Evolutionary conservation across 345 rosid species (phyloP), one percentile per base, ranked within the genome.

Genomic region (Lepidium aucheri): DNA sequence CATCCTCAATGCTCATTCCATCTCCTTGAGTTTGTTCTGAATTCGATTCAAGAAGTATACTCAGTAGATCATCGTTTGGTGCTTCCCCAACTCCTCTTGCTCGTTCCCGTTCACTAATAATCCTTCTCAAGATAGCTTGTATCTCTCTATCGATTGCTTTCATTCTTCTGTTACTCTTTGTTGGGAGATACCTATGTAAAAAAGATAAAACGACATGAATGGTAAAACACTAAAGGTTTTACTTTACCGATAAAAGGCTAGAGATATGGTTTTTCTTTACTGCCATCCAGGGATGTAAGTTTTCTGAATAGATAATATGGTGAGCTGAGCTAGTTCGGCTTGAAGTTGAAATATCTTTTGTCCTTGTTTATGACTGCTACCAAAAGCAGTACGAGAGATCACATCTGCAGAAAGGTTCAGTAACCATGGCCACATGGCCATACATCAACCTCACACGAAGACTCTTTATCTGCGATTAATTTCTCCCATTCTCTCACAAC

Each of bases 331-430:
- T 57, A 80, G 78, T 24, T 79, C 81, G 0, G 63, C 46, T 24
- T 80, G 78, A 11, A 89, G 77, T 41, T 77, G 55, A 50, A 89
- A 89, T 40, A 86, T 81, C 52, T 73, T 81, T 36, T 73, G 85
- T 2, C 96, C 96, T 59, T 86, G 88, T 70, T 79, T 83, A 24
- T 82, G 85, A 72, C 82, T 86, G 33, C 87, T 86, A 0, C 93
- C 96, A 24, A 24, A 24, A 24, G 26, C 26, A 24, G 26, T 24
- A 24, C 26, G 26, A 24, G 26, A 24, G 26, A 24, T 24, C 0
- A 3, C 26, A 24, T 24, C 26, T 4, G 26, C 26, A 3, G 26
- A 2, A 2, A 24, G 3, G 4, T 3, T 24, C 4, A 24, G 3
- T 2, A 24, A 4, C 26, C 26, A 2, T 2, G 76, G 81, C 83